These are phyloP conservation scores for Perkinsela sp. DNA, from an alignment of 208 protist species.

Conservation along the genomic window DNA sequence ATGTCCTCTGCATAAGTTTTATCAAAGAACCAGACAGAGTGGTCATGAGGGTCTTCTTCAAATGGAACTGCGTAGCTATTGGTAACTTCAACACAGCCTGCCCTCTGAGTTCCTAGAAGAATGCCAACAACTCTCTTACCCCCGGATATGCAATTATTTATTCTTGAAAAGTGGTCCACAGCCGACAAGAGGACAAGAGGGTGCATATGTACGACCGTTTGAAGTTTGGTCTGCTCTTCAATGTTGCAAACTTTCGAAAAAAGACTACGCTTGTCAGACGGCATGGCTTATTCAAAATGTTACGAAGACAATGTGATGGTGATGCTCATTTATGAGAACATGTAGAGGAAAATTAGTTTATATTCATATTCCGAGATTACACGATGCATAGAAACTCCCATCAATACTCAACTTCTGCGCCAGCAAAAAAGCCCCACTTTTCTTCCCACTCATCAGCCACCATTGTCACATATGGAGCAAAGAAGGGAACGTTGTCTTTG, in stretches of 20 bases:
- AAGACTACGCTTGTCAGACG: too few relatives aligned
- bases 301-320: too few relatives aligned
- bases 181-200: conserved; percentile 90
- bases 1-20: conserved; percentile 80
- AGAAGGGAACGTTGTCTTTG: conserved; percentile 56
- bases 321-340: too few relatives aligned
- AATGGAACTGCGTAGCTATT: conserved; percentile 97
- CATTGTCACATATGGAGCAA: conserved; percentile 65
- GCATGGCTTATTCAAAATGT: too few relatives aligned
- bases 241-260: too few relatives aligned
- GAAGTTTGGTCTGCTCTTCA: neutral
- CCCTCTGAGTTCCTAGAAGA: conserved; percentile 64
- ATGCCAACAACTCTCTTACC: conserved; percentile 86
- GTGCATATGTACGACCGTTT: conserved; percentile 72
- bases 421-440: conserved; percentile 69
- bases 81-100: conserved; percentile 38
- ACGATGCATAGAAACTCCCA: too few relatives aligned
- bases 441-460: conserved; percentile 65
- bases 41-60: conserved; percentile 87
- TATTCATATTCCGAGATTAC: too few relatives aligned
- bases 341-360: too few relatives aligned
- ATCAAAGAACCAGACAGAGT: conserved; percentile 95
- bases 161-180: conserved; percentile 96
- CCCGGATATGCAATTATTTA: conserved; percentile 50
- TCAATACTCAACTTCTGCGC: conserved; percentile 61